phyloP scores from a whole-genome alignment of 192 early-diverging fungal genomes.

The Podila verticillata region DNA sequence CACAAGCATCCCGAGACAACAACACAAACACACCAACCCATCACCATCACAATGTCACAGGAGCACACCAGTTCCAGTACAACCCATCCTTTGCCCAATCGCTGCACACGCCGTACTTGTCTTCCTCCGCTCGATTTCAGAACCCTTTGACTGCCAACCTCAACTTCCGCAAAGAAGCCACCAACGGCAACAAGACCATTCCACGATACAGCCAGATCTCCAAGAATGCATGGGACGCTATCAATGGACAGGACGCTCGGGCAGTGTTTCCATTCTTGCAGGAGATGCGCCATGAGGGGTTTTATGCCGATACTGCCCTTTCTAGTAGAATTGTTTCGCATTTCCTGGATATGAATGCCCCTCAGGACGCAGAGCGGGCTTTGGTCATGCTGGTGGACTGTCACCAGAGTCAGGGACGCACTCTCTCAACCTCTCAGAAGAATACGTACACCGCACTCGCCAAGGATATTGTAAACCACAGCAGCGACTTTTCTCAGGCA shows the following conservation, averaged over 20 bases:
- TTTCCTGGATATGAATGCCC: conserved; percentile 34
- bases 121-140: neutral
- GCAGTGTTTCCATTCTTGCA: conserved; percentile 32
- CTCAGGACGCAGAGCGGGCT: conserved; percentile 40
- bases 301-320: conserved; percentile 35
- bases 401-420: conserved; percentile 19
- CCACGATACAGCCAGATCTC: conserved; percentile 25
- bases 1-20: conserved; percentile 30
- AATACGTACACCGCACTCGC: conserved; percentile 35
- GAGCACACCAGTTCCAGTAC: conserved; percentile 21
- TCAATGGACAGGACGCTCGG: conserved; percentile 39
- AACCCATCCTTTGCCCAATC: neutral
- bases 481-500: conserved; percentile 40
- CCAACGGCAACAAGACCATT: neutral
- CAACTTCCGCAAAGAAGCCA: neutral
- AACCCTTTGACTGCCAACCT: conserved; percentile 4
- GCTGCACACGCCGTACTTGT: neutral
- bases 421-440: conserved; percentile 22
- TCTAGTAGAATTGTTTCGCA: conserved; percentile 37
- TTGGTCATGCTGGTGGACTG: conserved; percentile 47
- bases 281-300: conserved; percentile 39
- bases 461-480: conserved; percentile 47
- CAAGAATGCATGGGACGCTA: conserved; percentile 34
- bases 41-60: conserved; percentile 9
- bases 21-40: conserved; percentile 10